Evolutionary conservation across 1,139 yeast genomes (phyloP), one percentile per base, ranked within the genome.

Genomic region (Blastobotrys buckinghamii): DNA sequence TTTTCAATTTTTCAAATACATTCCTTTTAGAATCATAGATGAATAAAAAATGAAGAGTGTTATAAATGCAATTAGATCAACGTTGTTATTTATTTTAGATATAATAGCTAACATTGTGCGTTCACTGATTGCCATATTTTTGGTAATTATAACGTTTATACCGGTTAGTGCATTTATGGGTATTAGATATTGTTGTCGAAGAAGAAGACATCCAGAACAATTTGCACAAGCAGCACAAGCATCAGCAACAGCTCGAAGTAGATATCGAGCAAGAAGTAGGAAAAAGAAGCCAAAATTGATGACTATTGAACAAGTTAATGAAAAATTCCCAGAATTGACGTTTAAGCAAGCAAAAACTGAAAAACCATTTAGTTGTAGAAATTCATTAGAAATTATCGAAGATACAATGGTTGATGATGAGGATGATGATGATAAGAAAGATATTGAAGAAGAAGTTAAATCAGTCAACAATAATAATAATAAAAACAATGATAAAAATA

Each of bases 231-330:
- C 49, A 13, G 40, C 47, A 10, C 48, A 45, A 29, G 47, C 48
- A 13, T 39, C 47, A 12, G 35, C 46, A 6, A 12, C 22, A 19
- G 42, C 38, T 4, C 29, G 40, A 54, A 54, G 53, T 51, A 35
- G 42, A 51, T 44, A 45, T 48, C 24, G 54, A 53, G 42, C 47
- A 47, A 24, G 47, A 17, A 50, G 49, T 49, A 45, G 56, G 19
- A 58, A 61, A 45, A 61, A 61, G 51, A 62, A 61, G 48, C 65
- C 66, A 37, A 55, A 61, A 47, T 55, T 67, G 32, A 71, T 82
- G 53, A 71, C 86, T 0, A 74, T 74, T 47, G 77, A 71, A n/a
- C 84, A 84, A 59, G 84, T 84, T 22, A 82, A 84, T 48, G 74
- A 73, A 42, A 67, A 82, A 46, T 84, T 85, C 63, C 94, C 94